Percentiles rank a stretch among this genome's conserved stretches.
phyloP scores from a whole-genome alignment of 768 basidiomycete species.

The Lyophyllum semitale region DNA sequence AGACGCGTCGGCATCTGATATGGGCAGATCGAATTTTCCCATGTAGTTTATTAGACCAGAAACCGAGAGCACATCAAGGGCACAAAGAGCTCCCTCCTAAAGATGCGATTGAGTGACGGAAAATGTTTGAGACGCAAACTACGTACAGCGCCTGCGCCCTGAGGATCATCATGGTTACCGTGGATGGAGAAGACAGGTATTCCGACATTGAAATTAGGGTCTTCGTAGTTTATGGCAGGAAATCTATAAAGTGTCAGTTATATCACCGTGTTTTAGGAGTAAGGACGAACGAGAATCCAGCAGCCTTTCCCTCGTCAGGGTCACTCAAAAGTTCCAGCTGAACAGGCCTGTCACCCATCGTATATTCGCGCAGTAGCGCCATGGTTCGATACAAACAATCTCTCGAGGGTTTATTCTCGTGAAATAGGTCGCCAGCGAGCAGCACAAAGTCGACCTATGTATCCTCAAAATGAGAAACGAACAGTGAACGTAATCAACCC shows the following conservation, averaged over 20 bases:
- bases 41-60: slow-evolving; percentile 96
- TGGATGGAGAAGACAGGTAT: slow-evolving; percentile 99
- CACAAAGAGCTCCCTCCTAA: slow-evolving; percentile 93
- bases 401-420: slow-evolving; percentile 94
- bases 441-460: slow-evolving; percentile 91
- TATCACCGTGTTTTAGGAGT: background rate
- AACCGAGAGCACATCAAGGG: slow-evolving; percentile 92
- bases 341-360: slow-evolving; percentile 86
- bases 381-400: slow-evolving; percentile 89
- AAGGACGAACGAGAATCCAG: slow-evolving; percentile 74
- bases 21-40: slow-evolving; percentile 90
- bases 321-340: slow-evolving; percentile 90
- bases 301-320: slow-evolving; percentile 86
- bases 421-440: slow-evolving; percentile 94
- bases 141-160: slow-evolving; percentile 88
- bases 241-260: slow-evolving; percentile 54
- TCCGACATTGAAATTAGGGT: slow-evolving; percentile 90
- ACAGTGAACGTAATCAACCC: slow-evolving; percentile 7
- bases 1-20: slow-evolving; percentile 66
- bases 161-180: slow-evolving; percentile 99
- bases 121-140: background rate
- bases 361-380: slow-evolving; percentile 88
- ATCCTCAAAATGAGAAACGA: slow-evolving; percentile 5
- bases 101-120: background rate
- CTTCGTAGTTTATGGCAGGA: slow-evolving; percentile 96